Percentiles rank a stretch among this genome's conserved stretches.
Conservation (phyloP, 192 early-diverging fungal genomes). For the Geranomyces variabilis region DNA sequence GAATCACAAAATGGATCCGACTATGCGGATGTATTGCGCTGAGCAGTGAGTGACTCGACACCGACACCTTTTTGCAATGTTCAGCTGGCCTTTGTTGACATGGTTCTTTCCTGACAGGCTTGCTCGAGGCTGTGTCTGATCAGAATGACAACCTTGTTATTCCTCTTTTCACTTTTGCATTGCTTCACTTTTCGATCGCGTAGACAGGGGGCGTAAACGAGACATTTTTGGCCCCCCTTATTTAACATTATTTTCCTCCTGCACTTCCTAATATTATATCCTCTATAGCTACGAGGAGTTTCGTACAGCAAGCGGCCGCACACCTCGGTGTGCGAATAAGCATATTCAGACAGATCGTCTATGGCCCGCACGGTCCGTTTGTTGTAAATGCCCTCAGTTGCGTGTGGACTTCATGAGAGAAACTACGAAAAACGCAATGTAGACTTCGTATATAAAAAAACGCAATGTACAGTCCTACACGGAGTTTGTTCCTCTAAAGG, state of each 20-base stretch:
- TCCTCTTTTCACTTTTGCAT: slow-evolving; percentile 69
- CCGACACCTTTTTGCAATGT: too few relatives aligned
- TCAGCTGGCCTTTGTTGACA: too few relatives aligned
- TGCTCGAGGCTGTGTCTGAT: slow-evolving; percentile 83
- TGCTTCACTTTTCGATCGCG: slow-evolving; percentile 14
- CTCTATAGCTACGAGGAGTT: not conserved
- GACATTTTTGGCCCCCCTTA: not conserved
- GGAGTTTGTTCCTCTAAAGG: not conserved
- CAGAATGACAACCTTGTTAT: slow-evolving; percentile 97
- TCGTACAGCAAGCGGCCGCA: not conserved
- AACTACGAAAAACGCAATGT: not conserved
- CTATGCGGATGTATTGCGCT: not conserved
- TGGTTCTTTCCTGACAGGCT: slow-evolving; percentile 47
- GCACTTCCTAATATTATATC: not conserved
- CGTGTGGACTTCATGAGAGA: not conserved
- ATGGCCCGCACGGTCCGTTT: too few relatives aligned
- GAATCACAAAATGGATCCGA: not conserved
- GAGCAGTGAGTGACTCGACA: not conserved
- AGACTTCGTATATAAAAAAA: too few relatives aligned
- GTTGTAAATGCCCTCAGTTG: too few relatives aligned
- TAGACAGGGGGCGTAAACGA: not conserved
- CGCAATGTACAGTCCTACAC: too few relatives aligned
- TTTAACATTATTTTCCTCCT: not conserved
- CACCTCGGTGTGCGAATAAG: too few relatives aligned
- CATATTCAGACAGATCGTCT: too few relatives aligned